These are phyloP conservation scores for Hypoxylon sp. DNA, from an alignment of 2,329 filamentous ascomycete genomes.

Conservation along the genomic window DNA sequence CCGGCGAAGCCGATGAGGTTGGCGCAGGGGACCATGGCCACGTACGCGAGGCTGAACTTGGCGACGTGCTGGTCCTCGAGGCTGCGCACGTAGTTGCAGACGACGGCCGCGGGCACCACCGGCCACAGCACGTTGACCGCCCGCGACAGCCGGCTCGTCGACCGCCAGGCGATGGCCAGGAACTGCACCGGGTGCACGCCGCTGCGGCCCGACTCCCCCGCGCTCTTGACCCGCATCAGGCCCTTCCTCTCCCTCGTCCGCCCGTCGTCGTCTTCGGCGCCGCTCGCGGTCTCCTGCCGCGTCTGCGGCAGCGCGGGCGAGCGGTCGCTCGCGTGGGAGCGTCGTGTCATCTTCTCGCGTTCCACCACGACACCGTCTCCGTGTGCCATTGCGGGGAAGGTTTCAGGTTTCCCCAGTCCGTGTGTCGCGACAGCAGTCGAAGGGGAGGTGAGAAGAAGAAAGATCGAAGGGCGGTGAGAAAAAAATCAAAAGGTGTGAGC, in stretches of 20 bases:
- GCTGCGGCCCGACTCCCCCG: constrained; percentile 72
- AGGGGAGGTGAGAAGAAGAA: constrained; percentile 2
- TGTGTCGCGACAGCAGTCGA: not conserved
- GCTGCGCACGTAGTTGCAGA: constrained; percentile 55
- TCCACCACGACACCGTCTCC: constrained; percentile 10
- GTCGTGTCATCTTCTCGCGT: constrained; percentile 32
- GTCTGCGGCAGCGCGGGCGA: constrained; percentile 40
- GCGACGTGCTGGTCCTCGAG: constrained; percentile 59
- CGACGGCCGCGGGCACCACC: constrained; percentile 75
- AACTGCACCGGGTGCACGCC: constrained; percentile 72
- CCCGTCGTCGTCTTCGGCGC: constrained; percentile 24
- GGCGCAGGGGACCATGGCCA: constrained; percentile 79
- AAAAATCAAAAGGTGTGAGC: not conserved
- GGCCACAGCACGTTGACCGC: constrained; percentile 78
- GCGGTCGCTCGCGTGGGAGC: constrained; percentile 32
- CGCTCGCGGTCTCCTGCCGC: constrained; percentile 34
- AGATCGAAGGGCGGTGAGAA: not conserved
- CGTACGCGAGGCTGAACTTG: constrained; percentile 75
- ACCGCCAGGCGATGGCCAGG: constrained; percentile 68
- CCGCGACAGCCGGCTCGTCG: constrained; percentile 69
- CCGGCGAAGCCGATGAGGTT: constrained; percentile 80
- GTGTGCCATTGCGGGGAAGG: constrained; percentile 18
- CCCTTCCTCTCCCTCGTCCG: constrained; percentile 29
- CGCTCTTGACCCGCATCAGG: constrained; percentile 44
- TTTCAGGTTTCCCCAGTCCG: not conserved